phyloP scores from a whole-genome alignment of 208 protist genomes.

The Trypanosomatidae sp. region DNA sequence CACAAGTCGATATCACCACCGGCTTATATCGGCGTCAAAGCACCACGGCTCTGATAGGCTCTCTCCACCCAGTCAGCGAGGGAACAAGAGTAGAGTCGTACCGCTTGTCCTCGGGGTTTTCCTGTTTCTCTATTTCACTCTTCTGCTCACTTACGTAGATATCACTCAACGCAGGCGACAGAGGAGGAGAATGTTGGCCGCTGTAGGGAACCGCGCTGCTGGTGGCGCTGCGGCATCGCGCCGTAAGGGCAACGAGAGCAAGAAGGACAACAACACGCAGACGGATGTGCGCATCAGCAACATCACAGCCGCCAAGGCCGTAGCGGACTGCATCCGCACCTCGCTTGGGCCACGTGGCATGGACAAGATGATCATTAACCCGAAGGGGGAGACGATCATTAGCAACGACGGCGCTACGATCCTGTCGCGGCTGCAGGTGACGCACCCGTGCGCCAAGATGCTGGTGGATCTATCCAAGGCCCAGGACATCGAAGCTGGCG shows the following conservation, averaged over 20 bases:
- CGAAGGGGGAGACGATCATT: slow-evolving; percentile 96
- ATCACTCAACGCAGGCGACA: neutral
- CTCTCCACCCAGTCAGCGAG: neutral
- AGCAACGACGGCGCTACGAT: slow-evolving; percentile 99
- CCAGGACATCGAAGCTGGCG: slow-evolving; percentile 99
- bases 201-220: slow-evolving; percentile 13
- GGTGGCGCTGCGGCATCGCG: neutral
- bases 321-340: slow-evolving; percentile 98
- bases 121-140: slow-evolving; percentile 7
- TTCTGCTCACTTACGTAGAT: neutral
- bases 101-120: neutral
- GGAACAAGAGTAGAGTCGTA: neutral
- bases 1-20: neutral
- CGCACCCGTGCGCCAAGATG: slow-evolving; percentile 99
- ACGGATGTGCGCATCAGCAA: slow-evolving; percentile 94
- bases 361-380: slow-evolving; percentile 96
- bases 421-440: slow-evolving; percentile 96
- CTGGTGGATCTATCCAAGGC: slow-evolving; percentile 98
- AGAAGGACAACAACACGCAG: slow-evolving; percentile 90
- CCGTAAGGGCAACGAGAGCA: slow-evolving; percentile 72
- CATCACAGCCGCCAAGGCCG: slow-evolving; percentile 93
- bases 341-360: slow-evolving; percentile 99
- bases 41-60: neutral
- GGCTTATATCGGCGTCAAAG: neutral
- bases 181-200: slow-evolving; percentile 20